Base-by-base conservation (phyloP, 1,139 yeast genomes). In the Kodamaea fungicola region DNA sequence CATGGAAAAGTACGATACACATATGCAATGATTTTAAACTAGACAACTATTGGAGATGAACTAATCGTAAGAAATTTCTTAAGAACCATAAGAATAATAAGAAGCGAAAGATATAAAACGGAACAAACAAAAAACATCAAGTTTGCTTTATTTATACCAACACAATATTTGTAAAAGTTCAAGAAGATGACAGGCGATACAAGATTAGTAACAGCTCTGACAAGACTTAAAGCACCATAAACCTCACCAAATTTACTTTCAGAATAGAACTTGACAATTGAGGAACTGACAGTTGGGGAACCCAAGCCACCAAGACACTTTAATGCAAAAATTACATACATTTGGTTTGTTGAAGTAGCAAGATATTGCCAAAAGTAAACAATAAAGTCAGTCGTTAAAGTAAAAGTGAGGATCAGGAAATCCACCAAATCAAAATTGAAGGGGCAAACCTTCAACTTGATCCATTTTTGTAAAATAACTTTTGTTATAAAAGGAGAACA, bases 391-490 rank as follows among this genome's bases (percentile, higher is more conserved):
- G 65, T 57, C 2, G 43, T 16, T 21, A 63, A 43, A 1, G 65
- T 71, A 4, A 56, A 27, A 12, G 49, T 31, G 6, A 54, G 43
- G 42, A 76, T 61, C 2, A 66, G 38, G 37, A 68, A 61, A 55
- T 84, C 95, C 27, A 78, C 61, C 41, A 57, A 52, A 55, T 85
- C 95, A 19, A 83, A 55, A 22, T 67, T 52, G n/a, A 51, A 47
- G 34, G 59, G 64, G 39, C 80, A 54, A 9, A 60, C 50, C 16
- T 60, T 61, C 35, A 76, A 61, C 6, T 53, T 52, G n/a, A 61
- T 42, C 10, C 33, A 26, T 23, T 52, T 49, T 29, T 57, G 62
- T 22, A 68, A 47, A 7, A 68, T 22, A 10, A 42, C 44, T 33
- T 57, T 59, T 35, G 53, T 55, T 9, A 66, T 39, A 2, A 64